Evolutionary conservation across 1,284 basidiomycete genomes (phyloP), one percentile per base, ranked within the genome.

Genomic region (Grifola frondosa): DNA sequence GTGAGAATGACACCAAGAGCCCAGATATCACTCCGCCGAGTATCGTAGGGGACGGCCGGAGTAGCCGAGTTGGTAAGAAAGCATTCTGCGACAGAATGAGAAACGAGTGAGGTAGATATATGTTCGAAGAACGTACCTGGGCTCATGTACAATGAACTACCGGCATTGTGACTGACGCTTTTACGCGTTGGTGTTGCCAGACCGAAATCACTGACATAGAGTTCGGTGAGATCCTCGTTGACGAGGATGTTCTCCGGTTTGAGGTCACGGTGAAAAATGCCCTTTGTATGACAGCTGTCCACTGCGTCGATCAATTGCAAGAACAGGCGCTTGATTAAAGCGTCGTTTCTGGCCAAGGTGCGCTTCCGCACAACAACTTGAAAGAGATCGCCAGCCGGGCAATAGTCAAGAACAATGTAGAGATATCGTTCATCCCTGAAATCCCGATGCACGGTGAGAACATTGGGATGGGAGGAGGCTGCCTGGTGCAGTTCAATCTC

Each of bases 11-110:
- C 44, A 5, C 59, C 64, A 13, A 97, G 73, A 5, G 94, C 86
- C 95, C 95, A 97, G 47, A 96, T 78, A 59, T 98, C 95, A 62
- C 84, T 88, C 40, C 81, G 76, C 15, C 71, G 71, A 10, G 89
- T 86, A 31, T 79, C 84, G 69, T 91, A 95, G 4, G 52, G 42
- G 17, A 45, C 39, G 13, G 30, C 48, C 48, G 8, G 39, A 43
- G 17, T 42, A 40, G 16, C 54, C 50, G 29, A 57, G n/a, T n/a
- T n/a, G n/a, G n/a, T n/a, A n/a, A n/a, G n/a, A n/a, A n/a, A 37
- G 30, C 57, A 59, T 44, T 59, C 57, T 61, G 41, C 10, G 38
- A 16, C 20, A 22, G 20, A 16, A 8, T 22, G 6, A 38, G 30
- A 12, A 19, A 11, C 2, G 12, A 7, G n/a, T 29, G 6, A 16